Evolutionary conservation across 1,284 basidiomycete genomes (phyloP), one percentile per base, ranked within the genome.

Genomic region (Megacollybia platyphylla): DNA sequence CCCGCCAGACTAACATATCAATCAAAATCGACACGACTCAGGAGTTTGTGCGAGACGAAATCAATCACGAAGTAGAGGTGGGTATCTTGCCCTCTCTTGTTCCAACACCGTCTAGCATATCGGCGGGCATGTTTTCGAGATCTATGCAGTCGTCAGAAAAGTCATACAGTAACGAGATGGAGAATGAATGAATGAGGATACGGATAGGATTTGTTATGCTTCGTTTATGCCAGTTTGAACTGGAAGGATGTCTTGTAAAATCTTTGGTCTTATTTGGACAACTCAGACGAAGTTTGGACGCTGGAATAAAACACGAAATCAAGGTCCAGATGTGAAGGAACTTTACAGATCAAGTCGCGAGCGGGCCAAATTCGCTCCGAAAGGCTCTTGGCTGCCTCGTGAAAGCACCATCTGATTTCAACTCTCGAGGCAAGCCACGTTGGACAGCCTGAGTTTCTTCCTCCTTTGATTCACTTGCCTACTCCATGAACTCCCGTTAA

Each of bases 1-100:
- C 63, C 56, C 56, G 58, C 48, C 61, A 59, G 36, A 60, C 63
- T 20, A 70, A 68, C 48, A 67, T 71, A 44, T 67, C 71, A 29
- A 72, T 73, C 56, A 70, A 70, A 53, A 71, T 73, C 46, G 69
- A 73, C 51, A 72, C 70, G 7, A 70, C 63, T 38, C 65, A 70
- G 43, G 69, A 72, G 47, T 60, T 62, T 35, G 56, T 57, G 44
- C 56, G 53, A 24, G 62, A 62, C 46, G 43, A 48, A 29, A 41
- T 37, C 34, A 32, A 45, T 36, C 11, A 26, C 18, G 49, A 44
- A 30, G n/a, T 45, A 13, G 48, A 49, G 15, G 49, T 51, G 34
- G 29, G 44, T 41, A 2, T 26, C 11, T 11, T 15, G n/a, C 26
- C 9, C 17, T 20, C 17, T 27, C 17, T 7, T 8, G 26, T 24